Percentiles rank a stretch among this genome's conserved stretches.
phyloP scores from a whole-genome alignment of 306 rosid genomes.

The Dalbergia cultrata region DNA sequence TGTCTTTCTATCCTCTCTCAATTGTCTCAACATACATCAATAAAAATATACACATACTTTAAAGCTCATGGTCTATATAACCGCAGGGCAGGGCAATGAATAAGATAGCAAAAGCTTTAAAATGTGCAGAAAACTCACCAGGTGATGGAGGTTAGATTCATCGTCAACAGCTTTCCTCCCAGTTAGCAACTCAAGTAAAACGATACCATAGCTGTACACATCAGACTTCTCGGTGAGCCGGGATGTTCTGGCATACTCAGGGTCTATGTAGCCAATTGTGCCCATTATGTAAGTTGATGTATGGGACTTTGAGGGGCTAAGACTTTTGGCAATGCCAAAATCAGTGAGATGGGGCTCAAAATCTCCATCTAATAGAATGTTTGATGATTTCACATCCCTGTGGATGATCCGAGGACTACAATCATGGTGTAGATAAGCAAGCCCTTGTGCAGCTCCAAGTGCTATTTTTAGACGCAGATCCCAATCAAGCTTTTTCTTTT shows the following conservation, averaged over 20 bases:
- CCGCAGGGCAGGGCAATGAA: background rate
- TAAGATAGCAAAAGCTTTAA: background rate
- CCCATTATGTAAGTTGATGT: conserved; percentile 93
- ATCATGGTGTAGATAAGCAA: conserved; percentile 91
- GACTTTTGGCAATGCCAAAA: conserved; percentile 93
- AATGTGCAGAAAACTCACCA: conserved; percentile 55
- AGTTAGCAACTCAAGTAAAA: conserved; percentile 89
- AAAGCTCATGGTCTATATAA: background rate
- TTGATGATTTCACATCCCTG: conserved; percentile 93
- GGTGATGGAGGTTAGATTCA: conserved; percentile 90
- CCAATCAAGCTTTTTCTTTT: conserved; percentile 89
- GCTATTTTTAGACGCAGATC: conserved; percentile 80
- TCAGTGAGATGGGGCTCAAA: conserved; percentile 93
- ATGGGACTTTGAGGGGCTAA: conserved; percentile 76
- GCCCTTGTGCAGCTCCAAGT: conserved; percentile 94
- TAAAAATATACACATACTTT: too few species aligned
- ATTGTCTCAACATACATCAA: too few species aligned
- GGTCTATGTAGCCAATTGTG: conserved; percentile 97
- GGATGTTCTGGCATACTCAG: conserved; percentile 94
- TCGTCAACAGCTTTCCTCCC: conserved; percentile 94
- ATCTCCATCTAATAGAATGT: conserved; percentile 85
- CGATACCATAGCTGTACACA: conserved; percentile 93
- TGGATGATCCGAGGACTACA: conserved; percentile 94
- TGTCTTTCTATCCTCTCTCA: too few species aligned
- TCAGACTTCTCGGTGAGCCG: conserved; percentile 96